These are phyloP conservation scores for Musa troglodytarum DNA, from an alignment of 176 grass and related monocot species.

Conservation along the genomic window DNA sequence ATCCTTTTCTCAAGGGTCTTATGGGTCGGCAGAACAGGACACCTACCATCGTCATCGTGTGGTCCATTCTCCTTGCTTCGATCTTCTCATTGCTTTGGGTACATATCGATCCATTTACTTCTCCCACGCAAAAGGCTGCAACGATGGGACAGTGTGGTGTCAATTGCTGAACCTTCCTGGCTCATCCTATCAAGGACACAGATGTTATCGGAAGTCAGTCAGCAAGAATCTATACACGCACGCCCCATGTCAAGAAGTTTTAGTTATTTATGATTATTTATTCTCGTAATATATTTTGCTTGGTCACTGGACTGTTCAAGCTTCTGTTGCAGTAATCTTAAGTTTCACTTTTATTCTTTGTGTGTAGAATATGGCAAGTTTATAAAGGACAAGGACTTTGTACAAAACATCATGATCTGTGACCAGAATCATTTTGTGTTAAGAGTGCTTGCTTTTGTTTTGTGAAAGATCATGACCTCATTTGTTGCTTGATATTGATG, in stretches of 20 bases:
- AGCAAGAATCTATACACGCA: neutral
- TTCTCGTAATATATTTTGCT: neutral
- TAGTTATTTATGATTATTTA: slow-evolving; percentile 1
- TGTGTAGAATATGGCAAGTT: neutral
- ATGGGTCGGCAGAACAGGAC: slow-evolving; percentile 2
- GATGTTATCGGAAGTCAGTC: neutral
- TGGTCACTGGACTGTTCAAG: neutral
- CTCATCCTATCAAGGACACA: too few species aligned
- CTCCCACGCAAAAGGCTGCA: slow-evolving; percentile 1
- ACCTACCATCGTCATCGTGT: slow-evolving; percentile 1
- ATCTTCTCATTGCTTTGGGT: slow-evolving; percentile 9
- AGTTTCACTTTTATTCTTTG: neutral
- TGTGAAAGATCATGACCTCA: too few species aligned
- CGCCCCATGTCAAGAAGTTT: neutral
- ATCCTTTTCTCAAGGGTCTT: slow-evolving; percentile 9
- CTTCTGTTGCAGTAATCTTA: neutral
- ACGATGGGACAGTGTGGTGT: slow-evolving; percentile 1
- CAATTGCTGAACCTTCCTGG: neutral
- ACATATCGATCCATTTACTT: slow-evolving; percentile 5
- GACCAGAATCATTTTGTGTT: neutral
- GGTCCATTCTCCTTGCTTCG: slow-evolving; percentile 6
- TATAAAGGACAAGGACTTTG: neutral
- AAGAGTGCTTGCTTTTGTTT: too few species aligned
- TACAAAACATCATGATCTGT: neutral
- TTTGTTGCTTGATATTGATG: too few species aligned